Evolutionary conservation across 2,329 filamentous ascomycete genomes (phyloP).

Genomic region (Diplodia intermedia): DNA sequence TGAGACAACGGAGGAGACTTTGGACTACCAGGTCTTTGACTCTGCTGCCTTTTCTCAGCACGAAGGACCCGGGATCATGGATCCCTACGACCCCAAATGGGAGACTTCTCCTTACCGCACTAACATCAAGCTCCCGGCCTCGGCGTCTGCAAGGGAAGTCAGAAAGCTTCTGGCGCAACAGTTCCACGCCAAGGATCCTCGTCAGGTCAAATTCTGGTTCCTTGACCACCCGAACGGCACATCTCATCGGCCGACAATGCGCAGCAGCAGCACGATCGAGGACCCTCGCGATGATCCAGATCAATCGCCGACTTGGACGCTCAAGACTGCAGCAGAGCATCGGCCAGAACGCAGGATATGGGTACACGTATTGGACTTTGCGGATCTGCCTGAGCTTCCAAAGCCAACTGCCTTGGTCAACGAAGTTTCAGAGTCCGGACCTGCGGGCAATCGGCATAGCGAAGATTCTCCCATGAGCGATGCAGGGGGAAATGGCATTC

Average conservation of each 20-base stretch:
- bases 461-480: slow-evolving; percentile 52
- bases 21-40: slow-evolving; percentile 45
- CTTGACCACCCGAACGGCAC: slow-evolving; percentile 44
- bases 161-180: slow-evolving; percentile 2
- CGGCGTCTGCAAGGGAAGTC: slow-evolving; percentile 16
- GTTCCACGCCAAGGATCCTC: slow-evolving; percentile 44
- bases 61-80: slow-evolving; percentile 48
- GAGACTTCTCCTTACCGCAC: slow-evolving; percentile 9
- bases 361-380: slow-evolving; percentile 44
- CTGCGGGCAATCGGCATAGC: background rate
- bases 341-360: slow-evolving; percentile 39
- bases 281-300: slow-evolving; percentile 40
- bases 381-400: slow-evolving; percentile 43
- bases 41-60: slow-evolving; percentile 45
- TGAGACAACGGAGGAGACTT: slow-evolving; percentile 27
- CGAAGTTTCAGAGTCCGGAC: background rate
- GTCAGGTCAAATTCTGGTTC: slow-evolving; percentile 52
- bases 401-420: slow-evolving; percentile 32
- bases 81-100: slow-evolving; percentile 44
- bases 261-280: slow-evolving; percentile 44
- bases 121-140: slow-evolving; percentile 17
- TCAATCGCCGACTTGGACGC: slow-evolving; percentile 33
- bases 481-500: slow-evolving; percentile 40
- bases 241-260: slow-evolving; percentile 41
- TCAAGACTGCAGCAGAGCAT: slow-evolving; percentile 32